A percentile compares a stretch with the other conserved stretches of the same genome.
phyloP scores from a whole-genome alignment of 2,329 filamentous ascomycete species.

The Ophiostoma quercus region DNA sequence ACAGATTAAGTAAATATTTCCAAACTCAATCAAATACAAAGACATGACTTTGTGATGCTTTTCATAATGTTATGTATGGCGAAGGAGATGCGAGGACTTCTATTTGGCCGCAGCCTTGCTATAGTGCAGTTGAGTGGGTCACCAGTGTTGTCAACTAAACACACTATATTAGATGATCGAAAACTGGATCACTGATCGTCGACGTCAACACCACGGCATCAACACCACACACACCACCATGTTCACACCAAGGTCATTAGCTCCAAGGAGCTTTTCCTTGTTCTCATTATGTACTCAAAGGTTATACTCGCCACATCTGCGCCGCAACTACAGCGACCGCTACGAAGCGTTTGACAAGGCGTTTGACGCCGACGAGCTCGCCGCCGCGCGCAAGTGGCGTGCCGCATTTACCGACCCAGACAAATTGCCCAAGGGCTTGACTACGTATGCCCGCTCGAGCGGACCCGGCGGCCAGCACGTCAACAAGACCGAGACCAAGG shows the following conservation, averaged over 20 bases:
- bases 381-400: conserved; percentile 50
- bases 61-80: no score
- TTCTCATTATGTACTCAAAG: not conserved
- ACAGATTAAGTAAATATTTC: no score
- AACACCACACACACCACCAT: not conserved
- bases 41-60: no score
- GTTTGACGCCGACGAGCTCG: conserved; percentile 47
- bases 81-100: no score
- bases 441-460: conserved; percentile 53
- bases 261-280: not conserved
- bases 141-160: not conserved
- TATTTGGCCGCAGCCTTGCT: not conserved
- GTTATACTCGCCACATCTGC: not conserved
- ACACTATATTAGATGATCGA: not conserved
- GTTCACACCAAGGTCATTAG: not conserved
- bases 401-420: conserved; percentile 39
- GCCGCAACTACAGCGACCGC: conserved; percentile 27
- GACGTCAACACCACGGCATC: not conserved
- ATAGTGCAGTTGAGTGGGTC: not conserved
- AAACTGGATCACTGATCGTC: not conserved
- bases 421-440: conserved; percentile 47
- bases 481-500: conserved; percentile 61
- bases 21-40: no score
- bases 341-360: conserved; percentile 47
- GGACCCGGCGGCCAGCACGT: conserved; percentile 59